These are phyloP conservation scores for Cryptomeria japonica DNA, from an alignment of 75 land plant genomes.

Conservation along the genomic window DNA sequence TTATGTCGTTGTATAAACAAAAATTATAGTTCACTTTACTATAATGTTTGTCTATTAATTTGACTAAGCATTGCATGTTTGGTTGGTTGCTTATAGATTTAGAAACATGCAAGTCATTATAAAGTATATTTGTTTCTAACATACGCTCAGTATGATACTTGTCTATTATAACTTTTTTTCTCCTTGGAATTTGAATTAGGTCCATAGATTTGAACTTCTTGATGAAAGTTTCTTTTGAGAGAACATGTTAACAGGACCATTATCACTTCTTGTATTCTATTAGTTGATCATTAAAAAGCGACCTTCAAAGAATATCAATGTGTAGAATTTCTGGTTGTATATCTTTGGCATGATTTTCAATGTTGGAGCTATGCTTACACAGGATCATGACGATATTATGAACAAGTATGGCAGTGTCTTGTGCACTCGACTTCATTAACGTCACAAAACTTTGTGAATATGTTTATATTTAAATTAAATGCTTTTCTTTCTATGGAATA, in stretches of 20 bases:
- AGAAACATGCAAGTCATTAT: too few relatives aligned
- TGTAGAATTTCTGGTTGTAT: constrained; percentile 93
- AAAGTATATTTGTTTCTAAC: too few relatives aligned
- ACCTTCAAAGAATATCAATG: constrained; percentile 85
- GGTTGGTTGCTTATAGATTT: too few relatives aligned
- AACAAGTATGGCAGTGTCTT: constrained; percentile 47
- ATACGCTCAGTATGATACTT: too few relatives aligned
- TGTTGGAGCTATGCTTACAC: constrained; percentile 62
- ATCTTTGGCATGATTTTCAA: constrained; percentile 85
- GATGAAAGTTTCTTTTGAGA: too few relatives aligned
- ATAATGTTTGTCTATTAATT: background rate
- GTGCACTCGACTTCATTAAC: background rate
- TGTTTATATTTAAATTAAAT: background rate
- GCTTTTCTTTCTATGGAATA: background rate
- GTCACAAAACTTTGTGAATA: background rate
- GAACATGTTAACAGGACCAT: too few relatives aligned
- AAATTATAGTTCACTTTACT: background rate
- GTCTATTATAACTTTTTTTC: too few relatives aligned
- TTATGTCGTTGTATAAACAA: background rate
- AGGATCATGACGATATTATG: constrained; percentile 76
- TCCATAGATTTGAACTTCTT: too few relatives aligned
- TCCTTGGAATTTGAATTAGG: too few relatives aligned
- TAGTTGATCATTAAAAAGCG: constrained; percentile 90
- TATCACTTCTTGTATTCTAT: too few relatives aligned
- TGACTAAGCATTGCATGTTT: too few relatives aligned